These are phyloP conservation scores for Prunus dulcis DNA, from an alignment of 306 rosid species.

Conservation along the genomic window DNA sequence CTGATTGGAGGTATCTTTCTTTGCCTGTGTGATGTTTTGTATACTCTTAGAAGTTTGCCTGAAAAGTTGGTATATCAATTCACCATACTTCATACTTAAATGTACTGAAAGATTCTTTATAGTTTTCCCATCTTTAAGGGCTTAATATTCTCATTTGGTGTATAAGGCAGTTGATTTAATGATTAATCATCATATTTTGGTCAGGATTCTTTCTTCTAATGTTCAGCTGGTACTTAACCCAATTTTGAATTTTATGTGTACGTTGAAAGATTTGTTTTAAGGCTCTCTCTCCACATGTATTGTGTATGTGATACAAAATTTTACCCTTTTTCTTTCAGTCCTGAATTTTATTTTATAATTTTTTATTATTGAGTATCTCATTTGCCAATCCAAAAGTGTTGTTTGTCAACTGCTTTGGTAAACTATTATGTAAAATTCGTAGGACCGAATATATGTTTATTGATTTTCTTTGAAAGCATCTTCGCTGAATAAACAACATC, in stretches of 20 bases:
- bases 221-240: slow-evolving; percentile 60
- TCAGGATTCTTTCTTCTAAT: not conserved
- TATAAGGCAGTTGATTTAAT: not conserved
- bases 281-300: not conserved
- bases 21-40: not conserved
- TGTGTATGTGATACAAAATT: not conserved
- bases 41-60: not conserved
- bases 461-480: not conserved
- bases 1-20: not conserved
- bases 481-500: not conserved
- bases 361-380: not conserved
- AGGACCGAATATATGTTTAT: not conserved
- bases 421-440: not conserved
- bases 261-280: not conserved
- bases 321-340: not conserved
- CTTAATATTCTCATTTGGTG: not conserved
- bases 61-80: not conserved
- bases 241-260: slow-evolving; percentile 45
- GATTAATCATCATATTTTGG: not conserved
- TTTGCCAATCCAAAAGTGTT: not conserved
- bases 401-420: not conserved
- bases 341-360: not conserved
- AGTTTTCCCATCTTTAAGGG: not conserved
- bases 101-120: not conserved
- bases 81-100: not conserved